phyloP scores from a whole-genome alignment of 148 eudicot species.

The Nepenthes mirabilis region DNA sequence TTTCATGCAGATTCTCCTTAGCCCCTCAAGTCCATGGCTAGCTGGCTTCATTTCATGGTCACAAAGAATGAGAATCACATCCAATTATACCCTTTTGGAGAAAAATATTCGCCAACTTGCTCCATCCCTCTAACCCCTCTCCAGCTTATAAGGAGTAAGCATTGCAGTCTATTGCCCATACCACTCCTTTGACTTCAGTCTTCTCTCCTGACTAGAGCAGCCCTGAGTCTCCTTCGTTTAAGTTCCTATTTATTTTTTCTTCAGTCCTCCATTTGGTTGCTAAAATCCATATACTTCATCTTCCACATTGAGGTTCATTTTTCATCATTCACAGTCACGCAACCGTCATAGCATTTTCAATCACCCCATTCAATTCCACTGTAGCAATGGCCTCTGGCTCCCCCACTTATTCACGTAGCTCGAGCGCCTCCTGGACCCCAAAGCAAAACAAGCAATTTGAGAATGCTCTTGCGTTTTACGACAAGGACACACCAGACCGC shows the following conservation, averaged over 20 bases:
- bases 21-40: background rate
- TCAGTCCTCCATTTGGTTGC: background rate
- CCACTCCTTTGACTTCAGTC: constrained; percentile 16
- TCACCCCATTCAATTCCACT: background rate
- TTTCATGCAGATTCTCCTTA: constrained; percentile 10
- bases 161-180: constrained; percentile 15
- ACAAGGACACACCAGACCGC: constrained; percentile 51
- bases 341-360: background rate
- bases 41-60: constrained; percentile 5
- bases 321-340: background rate
- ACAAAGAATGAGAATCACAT: constrained; percentile 20
- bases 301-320: background rate
- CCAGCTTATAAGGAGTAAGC: constrained; percentile 20
- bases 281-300: background rate
- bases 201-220: constrained; percentile 15
- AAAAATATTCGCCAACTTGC: constrained; percentile 29
- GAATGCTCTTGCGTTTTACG: constrained; percentile 33
- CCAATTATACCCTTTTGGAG: constrained; percentile 5
- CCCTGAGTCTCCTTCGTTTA: background rate
- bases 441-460: constrained; percentile 50
- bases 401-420: constrained; percentile 20
- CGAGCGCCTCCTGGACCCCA: constrained; percentile 27
- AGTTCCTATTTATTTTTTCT: background rate
- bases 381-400: constrained; percentile 28
- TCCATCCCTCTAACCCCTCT: constrained; percentile 12